phyloP scores from a whole-genome alignment of 257 asterid genomes.

The Ligustrum vulgare region DNA sequence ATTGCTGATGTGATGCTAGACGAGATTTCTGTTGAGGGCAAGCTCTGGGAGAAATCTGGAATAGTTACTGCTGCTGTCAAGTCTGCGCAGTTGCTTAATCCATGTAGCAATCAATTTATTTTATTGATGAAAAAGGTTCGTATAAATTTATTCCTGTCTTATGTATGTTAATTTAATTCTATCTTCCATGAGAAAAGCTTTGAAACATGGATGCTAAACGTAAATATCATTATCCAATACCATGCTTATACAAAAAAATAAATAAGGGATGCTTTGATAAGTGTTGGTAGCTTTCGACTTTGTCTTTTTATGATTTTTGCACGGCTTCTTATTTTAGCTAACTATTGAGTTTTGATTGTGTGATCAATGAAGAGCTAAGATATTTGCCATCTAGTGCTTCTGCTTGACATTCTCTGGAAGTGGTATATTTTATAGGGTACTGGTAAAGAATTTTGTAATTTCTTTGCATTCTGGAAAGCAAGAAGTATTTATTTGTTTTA shows the following conservation, averaged over 20 bases:
- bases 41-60: slow-evolving; percentile 73
- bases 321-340: slow-evolving; percentile 10
- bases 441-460: neutral
- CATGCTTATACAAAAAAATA: neutral
- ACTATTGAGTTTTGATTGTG: slow-evolving; percentile 5
- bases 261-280: slow-evolving; percentile 17
- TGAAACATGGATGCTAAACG: neutral
- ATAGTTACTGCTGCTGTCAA: slow-evolving; percentile 48
- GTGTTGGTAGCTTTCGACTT: neutral
- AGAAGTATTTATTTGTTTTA: neutral
- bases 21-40: slow-evolving; percentile 53
- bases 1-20: slow-evolving; percentile 62
- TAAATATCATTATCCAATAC: neutral
- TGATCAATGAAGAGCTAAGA: slow-evolving; percentile 9
- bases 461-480: neutral
- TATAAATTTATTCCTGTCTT: slow-evolving; percentile 15
- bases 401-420: slow-evolving; percentile 10
- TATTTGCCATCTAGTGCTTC: slow-evolving; percentile 6
- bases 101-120: slow-evolving; percentile 53
- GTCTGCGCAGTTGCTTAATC: slow-evolving; percentile 67
- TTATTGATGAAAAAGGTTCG: slow-evolving; percentile 62
- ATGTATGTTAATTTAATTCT: slow-evolving; percentile 19
- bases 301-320: slow-evolving; percentile 1
- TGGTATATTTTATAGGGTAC: slow-evolving; percentile 7
- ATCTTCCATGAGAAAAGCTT: slow-evolving; percentile 7